A percentile compares a stretch with the other conserved stretches of the same genome.
These are phyloP conservation scores for Phylloporus sp. DNA, from an alignment of 768 basidiomycete species.

Conservation along the genomic window DNA sequence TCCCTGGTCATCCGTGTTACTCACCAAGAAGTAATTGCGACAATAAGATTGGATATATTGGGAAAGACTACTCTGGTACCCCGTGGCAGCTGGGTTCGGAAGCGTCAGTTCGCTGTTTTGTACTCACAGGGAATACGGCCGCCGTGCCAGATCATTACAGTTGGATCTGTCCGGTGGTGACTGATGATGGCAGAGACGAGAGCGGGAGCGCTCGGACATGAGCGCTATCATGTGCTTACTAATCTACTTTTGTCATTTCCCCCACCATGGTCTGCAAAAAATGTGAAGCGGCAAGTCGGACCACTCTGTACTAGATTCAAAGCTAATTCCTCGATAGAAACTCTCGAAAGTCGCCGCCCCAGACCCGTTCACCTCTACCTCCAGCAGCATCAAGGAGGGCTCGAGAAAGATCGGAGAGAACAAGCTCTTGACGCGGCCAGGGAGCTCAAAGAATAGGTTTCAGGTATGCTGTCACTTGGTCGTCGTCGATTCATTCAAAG, in stretches of 20 bases:
- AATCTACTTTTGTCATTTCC: conserved; percentile 8
- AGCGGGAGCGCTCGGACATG: background rate
- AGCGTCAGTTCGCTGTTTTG: background rate
- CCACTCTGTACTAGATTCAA: conserved; percentile 11
- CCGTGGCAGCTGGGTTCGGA: background rate
- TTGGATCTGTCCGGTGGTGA: background rate
- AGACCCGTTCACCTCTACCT: conserved; percentile 76
- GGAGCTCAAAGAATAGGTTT: conserved; percentile 70
- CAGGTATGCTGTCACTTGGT: conserved; percentile 45
- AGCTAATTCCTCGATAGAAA: conserved; percentile 49
- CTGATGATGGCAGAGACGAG: background rate
- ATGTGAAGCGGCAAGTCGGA: conserved; percentile 61
- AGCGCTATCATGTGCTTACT: conserved; percentile 11
- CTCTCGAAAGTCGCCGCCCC: conserved; percentile 86
- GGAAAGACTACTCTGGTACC: conserved; percentile 13
- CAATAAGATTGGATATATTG: conserved; percentile 27
- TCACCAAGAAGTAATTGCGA: conserved; percentile 19
- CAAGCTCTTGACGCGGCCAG: conserved; percentile 68
- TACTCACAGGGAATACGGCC: background rate
- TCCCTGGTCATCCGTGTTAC: conserved; percentile 12
- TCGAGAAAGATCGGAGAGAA: conserved; percentile 80
- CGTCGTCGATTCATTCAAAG: conserved; percentile 1
- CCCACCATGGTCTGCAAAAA: conserved; percentile 77
- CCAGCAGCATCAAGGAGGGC: conserved; percentile 71
- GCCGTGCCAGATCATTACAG: background rate